A percentile compares a stretch with the other conserved stretches of the same genome.
phyloP scores from a whole-genome alignment of 768 basidiomycete species.

The Amanita molliuscula region DNA sequence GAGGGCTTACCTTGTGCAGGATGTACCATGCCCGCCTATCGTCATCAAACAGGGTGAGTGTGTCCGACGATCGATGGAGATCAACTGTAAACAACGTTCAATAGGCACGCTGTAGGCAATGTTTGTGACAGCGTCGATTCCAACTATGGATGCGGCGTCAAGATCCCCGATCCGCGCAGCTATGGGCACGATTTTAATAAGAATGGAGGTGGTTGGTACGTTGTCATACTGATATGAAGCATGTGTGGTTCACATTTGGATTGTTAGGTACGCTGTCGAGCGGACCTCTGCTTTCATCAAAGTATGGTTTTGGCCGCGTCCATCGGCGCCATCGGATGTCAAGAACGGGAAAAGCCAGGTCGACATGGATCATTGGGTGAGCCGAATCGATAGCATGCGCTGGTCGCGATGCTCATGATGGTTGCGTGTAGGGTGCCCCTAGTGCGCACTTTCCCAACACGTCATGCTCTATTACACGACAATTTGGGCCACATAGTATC shows the following conservation, averaged over 20 bases:
- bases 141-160: conserved; percentile 52
- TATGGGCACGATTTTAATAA: conserved; percentile 51
- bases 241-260: neutral
- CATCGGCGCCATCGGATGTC: conserved; percentile 34
- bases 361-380: conserved; percentile 45
- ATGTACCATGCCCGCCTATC: conserved; percentile 42
- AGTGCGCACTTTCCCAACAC: conserved; percentile 51
- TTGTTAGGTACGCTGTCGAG: conserved; percentile 49
- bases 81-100: neutral
- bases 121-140: conserved; percentile 41
- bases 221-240: neutral
- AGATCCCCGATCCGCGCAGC: conserved; percentile 27
- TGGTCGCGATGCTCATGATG: neutral
- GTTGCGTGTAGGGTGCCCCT: conserved; percentile 37
- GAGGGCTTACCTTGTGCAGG: conserved; percentile 16
- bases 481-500: conserved; percentile 51
- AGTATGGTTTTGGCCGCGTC: conserved; percentile 64
- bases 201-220: conserved; percentile 54
- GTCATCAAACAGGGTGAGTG: conserved; percentile 36
- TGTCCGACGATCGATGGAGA: neutral
- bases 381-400: conserved; percentile 5
- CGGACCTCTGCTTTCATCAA: conserved; percentile 47
- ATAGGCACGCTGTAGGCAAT: conserved; percentile 24
- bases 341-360: conserved; percentile 27
- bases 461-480: conserved; percentile 42